Base-by-base conservation (phyloP, 768 basidiomycete species). In the Hericium coralloides region DNA sequence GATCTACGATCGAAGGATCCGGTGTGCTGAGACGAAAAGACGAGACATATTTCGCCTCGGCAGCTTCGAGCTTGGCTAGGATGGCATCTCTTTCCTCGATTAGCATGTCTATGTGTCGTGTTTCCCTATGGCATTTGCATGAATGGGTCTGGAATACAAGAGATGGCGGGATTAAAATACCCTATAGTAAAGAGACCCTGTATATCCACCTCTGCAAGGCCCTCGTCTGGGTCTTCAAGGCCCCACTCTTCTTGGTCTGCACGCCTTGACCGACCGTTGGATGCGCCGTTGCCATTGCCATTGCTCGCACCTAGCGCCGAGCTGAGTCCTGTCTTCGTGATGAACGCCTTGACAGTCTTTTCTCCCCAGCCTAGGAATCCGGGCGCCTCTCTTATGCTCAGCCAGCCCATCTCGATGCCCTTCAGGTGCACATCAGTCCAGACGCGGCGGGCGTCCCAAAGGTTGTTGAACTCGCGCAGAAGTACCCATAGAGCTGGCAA, bases 11-110 rank as follows among this genome's bases (percentile, higher is more conserved):
- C 7, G 87, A 87, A 18, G 86, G 85, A 57, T 87, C 85, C 4
- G 87, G 86, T 0, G 85, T 89, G 0, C 84, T 82, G 10, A 87
- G 71, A 15, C 80, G 74, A 74, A 91, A 92, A 4, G 85, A 90
- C 56, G 76, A 75, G 60, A 89, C 89, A 64, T 90, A 93, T 63
- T 77, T 80, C 12, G 85, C 81, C 71, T 91, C 89, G 12, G 89
- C 87, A 53, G 85, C 80, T 72, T 92, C 89, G 9, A 92, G 75
- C 59, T 87, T 83, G 61, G 89, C 84, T n/a, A 92, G 69, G 20
- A 90, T 81, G 64, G 80, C 78, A 59, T 90, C 89, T 26, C 90
- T 77, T 66, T 90, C 84, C 47, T 83, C 81, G 45, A 92, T 87
- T 26, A 92, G 79, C 6, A 80, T 60, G 0, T 83, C 80, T n/a